phyloP scores from a whole-genome alignment of 352 stramenopile genomes.

The Phytophthora chlamydospora region DNA sequence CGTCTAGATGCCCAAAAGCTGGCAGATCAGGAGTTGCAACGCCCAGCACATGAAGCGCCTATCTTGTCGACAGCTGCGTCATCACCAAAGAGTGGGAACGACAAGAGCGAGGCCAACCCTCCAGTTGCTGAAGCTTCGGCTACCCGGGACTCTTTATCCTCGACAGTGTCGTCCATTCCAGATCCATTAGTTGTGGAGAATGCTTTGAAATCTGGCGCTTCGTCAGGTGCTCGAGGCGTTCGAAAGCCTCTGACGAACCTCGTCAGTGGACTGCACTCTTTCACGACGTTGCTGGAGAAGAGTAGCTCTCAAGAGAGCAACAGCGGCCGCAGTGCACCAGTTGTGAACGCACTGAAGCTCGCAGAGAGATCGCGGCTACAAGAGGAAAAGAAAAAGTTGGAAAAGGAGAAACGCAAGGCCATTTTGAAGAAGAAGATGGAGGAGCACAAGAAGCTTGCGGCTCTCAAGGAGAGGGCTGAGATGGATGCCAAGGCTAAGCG shows the following conservation, averaged over 20 bases:
- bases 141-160: slow-evolving; percentile 52
- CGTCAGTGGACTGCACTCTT: slow-evolving; percentile 75
- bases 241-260: slow-evolving; percentile 65
- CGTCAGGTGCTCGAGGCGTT: slow-evolving; percentile 12
- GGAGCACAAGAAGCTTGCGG: slow-evolving; percentile 71
- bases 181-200: slow-evolving; percentile 39
- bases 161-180: slow-evolving; percentile 60
- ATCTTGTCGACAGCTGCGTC: background rate
- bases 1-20: slow-evolving; percentile 5
- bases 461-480: slow-evolving; percentile 79
- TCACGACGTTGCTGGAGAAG: slow-evolving; percentile 73
- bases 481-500: slow-evolving; percentile 69
- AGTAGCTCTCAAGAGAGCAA: slow-evolving; percentile 39
- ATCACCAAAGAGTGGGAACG: background rate
- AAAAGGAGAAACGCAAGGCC: slow-evolving; percentile 70
- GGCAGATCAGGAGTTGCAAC: slow-evolving; percentile 2
- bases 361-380: slow-evolving; percentile 65
- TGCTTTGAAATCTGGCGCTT: slow-evolving; percentile 23
- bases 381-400: slow-evolving; percentile 73
- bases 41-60: background rate
- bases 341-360: slow-evolving; percentile 75
- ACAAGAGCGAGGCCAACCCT: background rate
- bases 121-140: background rate
- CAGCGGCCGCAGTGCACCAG: slow-evolving; percentile 45
- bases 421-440: slow-evolving; percentile 75